phyloP scores from a whole-genome alignment of 2,329 filamentous ascomycete genomes.

The Onygenales sp. region DNA sequence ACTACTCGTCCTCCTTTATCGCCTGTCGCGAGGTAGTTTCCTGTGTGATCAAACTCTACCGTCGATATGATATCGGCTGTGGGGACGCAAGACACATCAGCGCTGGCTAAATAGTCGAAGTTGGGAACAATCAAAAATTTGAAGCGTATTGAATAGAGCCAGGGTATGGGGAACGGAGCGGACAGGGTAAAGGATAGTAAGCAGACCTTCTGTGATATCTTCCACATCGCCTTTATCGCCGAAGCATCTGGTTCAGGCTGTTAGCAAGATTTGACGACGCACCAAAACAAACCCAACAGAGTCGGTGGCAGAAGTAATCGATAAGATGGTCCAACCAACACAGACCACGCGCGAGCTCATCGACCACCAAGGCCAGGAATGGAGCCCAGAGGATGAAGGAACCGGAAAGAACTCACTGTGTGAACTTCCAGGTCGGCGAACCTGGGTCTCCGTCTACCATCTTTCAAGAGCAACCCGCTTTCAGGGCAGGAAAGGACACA shows the following conservation, averaged over 20 bases:
- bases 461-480: constrained; percentile 42
- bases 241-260: constrained; percentile 63
- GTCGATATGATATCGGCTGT: constrained; percentile 44
- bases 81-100: constrained; percentile 5
- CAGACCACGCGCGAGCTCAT: background rate
- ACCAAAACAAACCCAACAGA: background rate
- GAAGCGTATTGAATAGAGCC: background rate
- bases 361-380: background rate
- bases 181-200: background rate
- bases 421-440: constrained; percentile 99
- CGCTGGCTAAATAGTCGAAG: constrained; percentile 2
- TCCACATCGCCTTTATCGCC: constrained; percentile 99
- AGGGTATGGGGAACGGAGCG: background rate
- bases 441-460: constrained; percentile 95
- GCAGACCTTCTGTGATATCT: constrained; percentile 87
- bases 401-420: constrained; percentile 63
- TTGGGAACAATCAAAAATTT: background rate
- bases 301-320: background rate
- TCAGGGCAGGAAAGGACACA: constrained; percentile 15
- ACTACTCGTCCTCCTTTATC: constrained; percentile 44
- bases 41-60: constrained; percentile 44
- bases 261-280: constrained; percentile 5
- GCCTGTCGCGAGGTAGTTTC: constrained; percentile 44
- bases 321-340: background rate
- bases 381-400: background rate